Conservation (phyloP, 176 grass and related monocot species). For the Oryza australiensis region DNA sequence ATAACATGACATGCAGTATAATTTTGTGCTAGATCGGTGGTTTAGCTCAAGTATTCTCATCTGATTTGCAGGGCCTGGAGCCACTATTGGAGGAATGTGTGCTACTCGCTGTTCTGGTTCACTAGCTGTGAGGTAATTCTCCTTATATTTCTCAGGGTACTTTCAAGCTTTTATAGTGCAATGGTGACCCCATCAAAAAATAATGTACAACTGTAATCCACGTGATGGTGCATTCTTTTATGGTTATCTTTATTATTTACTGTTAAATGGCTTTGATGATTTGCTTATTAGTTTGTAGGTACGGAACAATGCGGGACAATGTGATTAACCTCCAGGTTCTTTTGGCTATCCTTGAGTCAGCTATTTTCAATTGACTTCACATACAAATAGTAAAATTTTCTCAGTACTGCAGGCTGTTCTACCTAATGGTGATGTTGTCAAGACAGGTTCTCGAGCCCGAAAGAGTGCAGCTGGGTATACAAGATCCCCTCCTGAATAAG, state of each 20-base stretch:
- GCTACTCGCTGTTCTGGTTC: constrained; percentile 97
- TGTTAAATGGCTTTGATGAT: constrained; percentile 59
- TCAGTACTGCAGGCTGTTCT: constrained; percentile 71
- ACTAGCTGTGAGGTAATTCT: constrained; percentile 96
- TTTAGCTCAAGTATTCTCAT: constrained; percentile 26
- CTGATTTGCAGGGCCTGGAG: constrained; percentile 84
- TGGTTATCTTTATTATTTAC: constrained; percentile 24
- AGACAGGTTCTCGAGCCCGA: constrained; percentile 82
- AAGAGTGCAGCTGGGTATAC: constrained; percentile 98
- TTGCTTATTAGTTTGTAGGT: constrained; percentile 87
- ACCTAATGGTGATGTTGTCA: constrained; percentile 88
- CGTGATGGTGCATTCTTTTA: constrained; percentile 4
- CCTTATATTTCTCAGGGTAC: constrained; percentile 23
- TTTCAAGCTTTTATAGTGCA: constrained; percentile 30
- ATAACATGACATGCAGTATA: neutral
- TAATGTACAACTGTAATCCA: neutral
- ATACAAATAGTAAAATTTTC: constrained; percentile 25
- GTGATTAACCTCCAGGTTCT: constrained; percentile 84
- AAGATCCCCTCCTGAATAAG: constrained; percentile 20
- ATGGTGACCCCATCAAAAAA: neutral
- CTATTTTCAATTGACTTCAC: constrained; percentile 18
- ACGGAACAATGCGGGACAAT: constrained; percentile 99
- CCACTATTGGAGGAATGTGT: constrained; percentile 98
- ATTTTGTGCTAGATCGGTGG: neutral
- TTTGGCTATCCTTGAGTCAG: constrained; percentile 19